Conservation (phyloP, 2,329 filamentous ascomycete species). For the Claviceps paspali region DNA sequence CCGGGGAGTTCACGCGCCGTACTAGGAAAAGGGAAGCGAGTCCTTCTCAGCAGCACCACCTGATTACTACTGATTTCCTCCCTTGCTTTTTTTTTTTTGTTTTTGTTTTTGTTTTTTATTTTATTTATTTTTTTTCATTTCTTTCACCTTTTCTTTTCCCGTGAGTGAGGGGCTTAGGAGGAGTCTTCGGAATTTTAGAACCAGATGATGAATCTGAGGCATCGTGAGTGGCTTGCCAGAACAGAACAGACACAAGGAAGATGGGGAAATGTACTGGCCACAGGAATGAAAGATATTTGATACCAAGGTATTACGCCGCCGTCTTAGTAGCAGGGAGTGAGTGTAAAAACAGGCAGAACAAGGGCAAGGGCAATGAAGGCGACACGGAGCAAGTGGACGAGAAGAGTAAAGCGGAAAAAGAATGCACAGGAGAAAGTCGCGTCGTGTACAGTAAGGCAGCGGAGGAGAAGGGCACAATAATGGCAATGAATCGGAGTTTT, state of each 20-base stretch:
- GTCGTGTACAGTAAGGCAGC: not conserved
- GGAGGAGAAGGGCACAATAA: not conserved
- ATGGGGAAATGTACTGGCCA: not conserved
- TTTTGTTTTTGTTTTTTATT: not conserved
- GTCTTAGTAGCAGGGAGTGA: not conserved
- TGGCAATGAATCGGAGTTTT: constrained; percentile 2
- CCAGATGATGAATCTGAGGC: not conserved
- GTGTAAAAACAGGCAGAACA: not conserved
- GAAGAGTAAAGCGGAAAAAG: not conserved
- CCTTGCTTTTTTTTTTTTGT: not conserved
- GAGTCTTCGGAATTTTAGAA: not conserved
- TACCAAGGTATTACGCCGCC: not conserved
- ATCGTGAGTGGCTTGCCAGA: not conserved
- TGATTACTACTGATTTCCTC: constrained; percentile 4
- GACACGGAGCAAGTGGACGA: not conserved
- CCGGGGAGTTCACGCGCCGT: constrained; percentile 45
- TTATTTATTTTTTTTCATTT: not conserved
- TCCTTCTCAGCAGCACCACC: constrained; percentile 9
- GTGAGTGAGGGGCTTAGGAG: too few relatives aligned
- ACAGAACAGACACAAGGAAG: not conserved
- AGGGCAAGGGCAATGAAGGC: too few relatives aligned
- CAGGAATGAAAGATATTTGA: constrained; percentile 1
- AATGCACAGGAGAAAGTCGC: not conserved
- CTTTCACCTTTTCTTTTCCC: not conserved
- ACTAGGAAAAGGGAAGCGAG: constrained; percentile 32